Evolutionary conservation across 768 basidiomycete genomes (phyloP), one percentile per base, ranked within the genome.

Genomic region (Pilatotrama ljubarskyi): DNA sequence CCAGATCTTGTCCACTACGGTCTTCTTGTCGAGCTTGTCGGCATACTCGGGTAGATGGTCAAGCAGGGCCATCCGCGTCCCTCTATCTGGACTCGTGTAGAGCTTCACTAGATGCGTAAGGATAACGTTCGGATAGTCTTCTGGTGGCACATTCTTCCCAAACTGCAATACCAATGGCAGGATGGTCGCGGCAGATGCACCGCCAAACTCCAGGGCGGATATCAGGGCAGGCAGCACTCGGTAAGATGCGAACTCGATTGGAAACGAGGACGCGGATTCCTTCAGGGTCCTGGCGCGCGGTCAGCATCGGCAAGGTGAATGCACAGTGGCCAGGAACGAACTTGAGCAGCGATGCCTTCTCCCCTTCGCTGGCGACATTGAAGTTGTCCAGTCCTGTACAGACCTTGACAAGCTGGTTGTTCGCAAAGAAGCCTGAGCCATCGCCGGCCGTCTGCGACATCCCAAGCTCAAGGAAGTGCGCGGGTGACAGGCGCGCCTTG

Each of bases 31-130:
- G 54, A 99, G 73, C 70, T 88, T 93, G 38, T 94, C 94, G 8
- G 83, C 86, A 68, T 93, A 98, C 55, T 92, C 88, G 2, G 84
- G 77, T 36, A 99, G 75, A 55, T 87, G 86, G 53, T 98, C 95
- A 15, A 98, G 80, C 47, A 99, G 75, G 5, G 94, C 95, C 90
- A 99, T 96, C 29, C 97, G 82, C 22, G 88, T 93, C 1, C 94
- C 95, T 44, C 97, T 84, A 73, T 99, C 97, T 0, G 95, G 91
- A 65, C 89, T 95, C 1, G 88, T 82, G 67, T 82, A 98, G 37
- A 98, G 79, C 71, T 88, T 92, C 42, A 93, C 81, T 2, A 99
- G 78, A 0, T 96, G 93, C 7, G 81, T 82, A 2, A 95, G 73
- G 15, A 98, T 84, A 5, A 83, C 68, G 37, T 79, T 80, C 2